These are phyloP conservation scores for Alternaria sp. DNA, from an alignment of 2,329 filamentous ascomycete species.

Conservation along the genomic window DNA sequence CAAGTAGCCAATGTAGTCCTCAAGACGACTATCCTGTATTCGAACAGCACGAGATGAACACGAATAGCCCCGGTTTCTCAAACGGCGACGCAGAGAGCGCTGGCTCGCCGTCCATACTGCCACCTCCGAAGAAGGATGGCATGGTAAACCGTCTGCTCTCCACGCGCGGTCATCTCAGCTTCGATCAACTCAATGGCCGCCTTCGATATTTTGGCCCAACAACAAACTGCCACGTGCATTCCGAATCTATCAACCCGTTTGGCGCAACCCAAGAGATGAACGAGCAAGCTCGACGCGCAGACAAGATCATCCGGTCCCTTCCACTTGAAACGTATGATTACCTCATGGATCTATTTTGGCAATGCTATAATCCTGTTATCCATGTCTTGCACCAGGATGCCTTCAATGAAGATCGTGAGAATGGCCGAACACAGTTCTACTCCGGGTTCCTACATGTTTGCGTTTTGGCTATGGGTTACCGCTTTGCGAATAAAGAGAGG, in stretches of 20 bases:
- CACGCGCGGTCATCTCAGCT: constrained; percentile 60
- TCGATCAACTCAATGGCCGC: constrained; percentile 62
- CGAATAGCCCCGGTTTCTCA: constrained; percentile 29
- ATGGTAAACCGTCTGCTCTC: constrained; percentile 61
- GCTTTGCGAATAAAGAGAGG: constrained; percentile 60
- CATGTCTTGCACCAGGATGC: constrained; percentile 61
- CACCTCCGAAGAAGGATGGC: constrained; percentile 56
- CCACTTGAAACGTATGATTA: constrained; percentile 61
- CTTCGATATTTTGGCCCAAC: constrained; percentile 64
- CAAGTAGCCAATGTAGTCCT: constrained; percentile 42
- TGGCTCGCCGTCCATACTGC: constrained; percentile 44
- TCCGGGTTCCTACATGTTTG: constrained; percentile 63
- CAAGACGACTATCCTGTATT: constrained; percentile 38
- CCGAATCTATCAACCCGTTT: constrained; percentile 47
- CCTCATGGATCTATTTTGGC: constrained; percentile 63
- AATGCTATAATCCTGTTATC: constrained; percentile 61
- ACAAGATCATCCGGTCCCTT: constrained; percentile 60
- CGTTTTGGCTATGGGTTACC: constrained; percentile 63
- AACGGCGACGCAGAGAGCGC: constrained; percentile 37
- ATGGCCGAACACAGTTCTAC: constrained; percentile 60
- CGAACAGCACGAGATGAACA: constrained; percentile 35
- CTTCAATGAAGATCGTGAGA: constrained; percentile 60
- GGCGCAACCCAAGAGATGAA: constrained; percentile 54
- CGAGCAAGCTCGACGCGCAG: constrained; percentile 59
- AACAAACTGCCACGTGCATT: constrained; percentile 63